phyloP scores from a whole-genome alignment of 495 filamentous ascomycete species.

The Xylaria cubensis region DNA sequence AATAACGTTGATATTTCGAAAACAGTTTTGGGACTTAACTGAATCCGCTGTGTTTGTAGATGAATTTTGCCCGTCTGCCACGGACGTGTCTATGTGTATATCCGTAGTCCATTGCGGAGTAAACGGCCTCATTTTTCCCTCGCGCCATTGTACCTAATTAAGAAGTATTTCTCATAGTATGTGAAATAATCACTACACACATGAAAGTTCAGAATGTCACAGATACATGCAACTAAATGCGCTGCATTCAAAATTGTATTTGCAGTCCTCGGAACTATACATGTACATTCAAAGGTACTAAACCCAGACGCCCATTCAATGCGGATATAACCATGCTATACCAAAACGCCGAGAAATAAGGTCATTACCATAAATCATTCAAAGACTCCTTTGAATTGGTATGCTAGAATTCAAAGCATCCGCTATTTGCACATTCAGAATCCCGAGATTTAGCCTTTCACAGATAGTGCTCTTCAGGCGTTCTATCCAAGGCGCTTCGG shows the following conservation, averaged over 20 bases:
- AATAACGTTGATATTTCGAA: too few relatives aligned
- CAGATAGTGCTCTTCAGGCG: conserved; percentile 29
- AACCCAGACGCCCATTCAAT: conserved; percentile 30
- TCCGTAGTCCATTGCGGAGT: too few relatives aligned
- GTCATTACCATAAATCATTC: not conserved
- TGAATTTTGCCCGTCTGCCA: too few relatives aligned
- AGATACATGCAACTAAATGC: not conserved
- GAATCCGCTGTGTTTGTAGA: too few relatives aligned
- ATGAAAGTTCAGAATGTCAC: not conserved
- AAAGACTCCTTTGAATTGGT: conserved; percentile 14
- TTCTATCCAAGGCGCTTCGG: conserved; percentile 38
- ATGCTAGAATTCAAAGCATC: not conserved
- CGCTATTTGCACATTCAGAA: conserved; percentile 3
- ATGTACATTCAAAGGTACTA: not conserved
- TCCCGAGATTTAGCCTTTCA: conserved; percentile 20
- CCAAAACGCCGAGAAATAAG: conserved; percentile 18
- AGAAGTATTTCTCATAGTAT: not conserved
- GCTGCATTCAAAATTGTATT: not conserved
- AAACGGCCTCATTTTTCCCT: too few relatives aligned
- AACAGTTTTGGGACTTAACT: too few relatives aligned
- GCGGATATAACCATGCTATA: conserved; percentile 15
- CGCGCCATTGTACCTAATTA: too few relatives aligned
- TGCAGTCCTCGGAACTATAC: not conserved
- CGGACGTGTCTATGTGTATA: too few relatives aligned
- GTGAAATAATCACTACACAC: not conserved